Conservation (phyloP, 345 rosid species). For the Populus davidiana region DNA sequence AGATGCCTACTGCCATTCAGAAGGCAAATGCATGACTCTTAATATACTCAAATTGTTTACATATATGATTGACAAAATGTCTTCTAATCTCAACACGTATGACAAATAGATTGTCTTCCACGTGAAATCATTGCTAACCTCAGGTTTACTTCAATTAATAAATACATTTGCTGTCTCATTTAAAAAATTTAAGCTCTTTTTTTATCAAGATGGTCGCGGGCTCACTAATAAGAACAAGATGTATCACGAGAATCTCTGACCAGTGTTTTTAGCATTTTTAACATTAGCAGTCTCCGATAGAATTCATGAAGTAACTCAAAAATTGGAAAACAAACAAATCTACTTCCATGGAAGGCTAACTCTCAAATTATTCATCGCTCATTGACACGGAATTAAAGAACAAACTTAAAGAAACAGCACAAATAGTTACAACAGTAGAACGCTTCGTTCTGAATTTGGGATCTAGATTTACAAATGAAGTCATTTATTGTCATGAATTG, state of each 20-base stretch:
- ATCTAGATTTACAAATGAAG: constrained; percentile 15
- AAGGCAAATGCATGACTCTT: background rate
- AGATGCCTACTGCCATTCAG: background rate
- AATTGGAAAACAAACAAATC: background rate
- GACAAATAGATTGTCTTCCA: constrained; percentile 1
- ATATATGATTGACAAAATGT: background rate
- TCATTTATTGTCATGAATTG: background rate
- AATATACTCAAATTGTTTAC: background rate
- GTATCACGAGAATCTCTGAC: background rate
- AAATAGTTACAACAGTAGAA: background rate
- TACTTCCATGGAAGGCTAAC: background rate
- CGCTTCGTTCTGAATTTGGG: background rate
- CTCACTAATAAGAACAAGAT: background rate
- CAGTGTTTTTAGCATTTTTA: background rate
- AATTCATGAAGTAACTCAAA: background rate
- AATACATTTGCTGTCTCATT: background rate
- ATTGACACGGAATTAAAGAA: background rate
- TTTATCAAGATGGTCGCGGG: background rate
- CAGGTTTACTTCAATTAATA: background rate
- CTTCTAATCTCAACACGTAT: background rate
- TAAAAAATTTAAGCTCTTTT: background rate
- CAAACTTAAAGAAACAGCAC: background rate
- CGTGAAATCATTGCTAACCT: background rate
- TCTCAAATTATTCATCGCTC: background rate
- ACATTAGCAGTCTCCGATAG: background rate